Base-by-base conservation (phyloP, 768 basidiomycete species). In the Calocera viscosa region DNA sequence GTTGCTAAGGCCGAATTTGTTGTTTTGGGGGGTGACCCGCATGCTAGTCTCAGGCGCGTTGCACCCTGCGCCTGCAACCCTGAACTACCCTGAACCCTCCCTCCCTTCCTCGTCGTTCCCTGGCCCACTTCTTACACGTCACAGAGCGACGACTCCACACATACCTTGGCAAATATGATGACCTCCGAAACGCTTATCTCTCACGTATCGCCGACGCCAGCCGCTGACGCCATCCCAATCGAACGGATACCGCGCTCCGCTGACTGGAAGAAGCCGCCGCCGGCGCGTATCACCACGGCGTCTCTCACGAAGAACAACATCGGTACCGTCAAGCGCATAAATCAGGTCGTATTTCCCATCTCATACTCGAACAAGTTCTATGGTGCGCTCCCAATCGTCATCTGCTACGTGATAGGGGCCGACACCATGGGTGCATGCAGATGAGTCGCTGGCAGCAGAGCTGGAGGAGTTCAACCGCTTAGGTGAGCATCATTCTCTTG, bases 331-430 rank as follows among this genome's bases (percentile, higher is more conserved):
- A 74, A 74, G 49, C 70, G 68, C 63, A 78, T 87, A 32, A 85
- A 85, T 70, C 84, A 86, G 1, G 89, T 93, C 41, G 82, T 94
- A 43, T 93, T 94, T 75, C 91, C 93, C 30, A 89, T 94, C 74
- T 86, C 86, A 72, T 95, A 94, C 76, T 86, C 87, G 75, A 88
- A 91, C 71, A 87, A 86, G 74, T 94, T 94, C 80, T 95, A 93
- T 77, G 53, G 53, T 60, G 53, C 53, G 53, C 22, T 19, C 11
- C 22, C 5, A 5, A 38, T 5, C 35, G 35, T 32, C 53, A 28
- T 32, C 53, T 32, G 11, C 53, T 60, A 26, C 5, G 26, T 16
- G 14, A 60, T 60, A 28, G 53, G 7, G 30, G 53, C 26, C 22
- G 53, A 60, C 53, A 5, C 53, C 2, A n/a, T 49, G 49, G 49